Conservation (phyloP, 345 rosid genomes). For the Erucastrum elatum region DNA sequence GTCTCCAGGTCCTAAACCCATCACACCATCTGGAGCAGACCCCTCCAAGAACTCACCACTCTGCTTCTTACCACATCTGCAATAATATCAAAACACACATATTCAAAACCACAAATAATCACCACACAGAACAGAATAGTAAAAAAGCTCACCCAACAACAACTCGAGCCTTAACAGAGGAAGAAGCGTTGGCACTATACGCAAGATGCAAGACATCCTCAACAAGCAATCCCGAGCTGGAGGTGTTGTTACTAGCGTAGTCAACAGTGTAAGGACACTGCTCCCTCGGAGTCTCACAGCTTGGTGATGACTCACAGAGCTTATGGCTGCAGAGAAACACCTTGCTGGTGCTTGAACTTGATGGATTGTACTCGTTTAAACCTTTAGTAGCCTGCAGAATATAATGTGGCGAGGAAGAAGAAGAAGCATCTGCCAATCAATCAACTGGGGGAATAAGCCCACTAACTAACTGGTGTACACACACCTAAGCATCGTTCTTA, state of each 20-base stretch:
- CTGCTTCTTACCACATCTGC: conserved; percentile 93
- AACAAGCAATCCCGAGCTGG: conserved; percentile 82
- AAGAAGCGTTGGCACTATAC: conserved; percentile 37
- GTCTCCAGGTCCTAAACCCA: conserved; percentile 83
- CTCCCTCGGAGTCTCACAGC: conserved; percentile 61
- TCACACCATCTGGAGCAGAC: conserved; percentile 85
- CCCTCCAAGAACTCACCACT: conserved; percentile 77
- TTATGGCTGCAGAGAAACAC: conserved; percentile 67
- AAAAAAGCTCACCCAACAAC: conserved; percentile 58
- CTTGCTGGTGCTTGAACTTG: conserved; percentile 73
- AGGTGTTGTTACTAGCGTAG: conserved; percentile 58
- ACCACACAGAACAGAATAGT: neutral
- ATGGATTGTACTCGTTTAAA: conserved; percentile 70
- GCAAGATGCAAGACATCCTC: conserved; percentile 70
- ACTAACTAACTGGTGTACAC: neutral
- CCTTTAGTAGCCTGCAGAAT: conserved; percentile 93
- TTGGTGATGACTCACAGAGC: conserved; percentile 54
- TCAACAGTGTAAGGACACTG: conserved; percentile 64
- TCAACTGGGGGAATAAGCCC: conserved; percentile 80
- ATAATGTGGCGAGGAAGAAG: conserved; percentile 69
- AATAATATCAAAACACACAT: neutral
- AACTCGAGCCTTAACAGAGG: conserved; percentile 65
- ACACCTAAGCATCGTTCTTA: neutral
- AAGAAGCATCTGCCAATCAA: conserved; percentile 99
- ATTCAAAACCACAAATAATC: conserved; percentile 1